phyloP scores from a whole-genome alignment of 139 green algal species.

The Auxenochlorella pyrenoidosa region DNA sequence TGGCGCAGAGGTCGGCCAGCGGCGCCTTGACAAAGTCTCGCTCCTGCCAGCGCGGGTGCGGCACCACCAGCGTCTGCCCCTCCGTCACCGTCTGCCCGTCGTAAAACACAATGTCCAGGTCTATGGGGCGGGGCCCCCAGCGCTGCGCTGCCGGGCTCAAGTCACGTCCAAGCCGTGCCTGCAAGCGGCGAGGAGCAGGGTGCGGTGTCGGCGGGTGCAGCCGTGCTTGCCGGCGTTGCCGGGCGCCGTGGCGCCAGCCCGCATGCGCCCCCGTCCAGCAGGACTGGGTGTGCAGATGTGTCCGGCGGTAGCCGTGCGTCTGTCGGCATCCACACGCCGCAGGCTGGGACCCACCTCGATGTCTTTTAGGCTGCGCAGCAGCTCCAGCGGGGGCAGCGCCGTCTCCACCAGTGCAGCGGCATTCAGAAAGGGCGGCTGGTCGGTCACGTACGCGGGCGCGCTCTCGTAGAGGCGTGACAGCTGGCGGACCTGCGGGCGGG shows the following conservation, averaged over 20 bases:
- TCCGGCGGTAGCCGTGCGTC: too few species aligned
- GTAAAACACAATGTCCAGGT: slow-evolving; percentile 98
- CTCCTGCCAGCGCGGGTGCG: slow-evolving; percentile 87
- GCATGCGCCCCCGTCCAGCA: too few species aligned
- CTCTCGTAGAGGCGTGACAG: slow-evolving; percentile 90
- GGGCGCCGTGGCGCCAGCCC: too few species aligned
- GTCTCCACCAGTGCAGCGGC: slow-evolving; percentile 78
- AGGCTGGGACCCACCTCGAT: slow-evolving; percentile 66
- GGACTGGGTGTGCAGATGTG: too few species aligned
- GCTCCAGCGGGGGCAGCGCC: slow-evolving; percentile 59
- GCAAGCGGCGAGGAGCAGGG: background rate
- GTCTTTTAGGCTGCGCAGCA: slow-evolving; percentile 78
- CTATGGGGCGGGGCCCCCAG: slow-evolving; percentile 90
- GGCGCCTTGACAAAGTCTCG: slow-evolving; percentile 91
- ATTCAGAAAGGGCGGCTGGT: slow-evolving; percentile 93
- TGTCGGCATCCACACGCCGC: too few species aligned
- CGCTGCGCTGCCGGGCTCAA: slow-evolving; percentile 47
- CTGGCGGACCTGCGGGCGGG: slow-evolving; percentile 58
- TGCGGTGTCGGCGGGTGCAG: too few species aligned
- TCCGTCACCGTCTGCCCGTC: slow-evolving; percentile 47
- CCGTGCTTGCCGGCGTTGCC: too few species aligned
- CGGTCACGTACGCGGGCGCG: slow-evolving; percentile 77
- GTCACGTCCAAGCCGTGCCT: slow-evolving; percentile 67
- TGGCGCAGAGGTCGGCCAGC: slow-evolving; percentile 70
- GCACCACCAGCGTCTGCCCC: slow-evolving; percentile 70